Evolutionary conservation across 495 filamentous ascomycete species (phyloP).

Genomic region (Penicillium subrubescens): DNA sequence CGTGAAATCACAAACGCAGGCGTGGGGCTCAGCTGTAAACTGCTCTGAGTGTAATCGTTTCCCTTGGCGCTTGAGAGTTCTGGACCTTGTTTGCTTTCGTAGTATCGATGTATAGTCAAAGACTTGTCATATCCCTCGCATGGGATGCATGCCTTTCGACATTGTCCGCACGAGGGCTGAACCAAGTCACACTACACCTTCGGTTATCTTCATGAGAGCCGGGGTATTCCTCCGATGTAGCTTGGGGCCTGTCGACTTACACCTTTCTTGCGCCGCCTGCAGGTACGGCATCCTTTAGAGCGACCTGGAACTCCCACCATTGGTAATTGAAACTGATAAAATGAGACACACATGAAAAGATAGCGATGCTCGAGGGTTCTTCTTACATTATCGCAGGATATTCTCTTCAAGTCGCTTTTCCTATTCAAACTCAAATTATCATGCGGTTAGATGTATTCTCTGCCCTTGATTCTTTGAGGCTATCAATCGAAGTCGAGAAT

Average conservation of each 20-base stretch:
- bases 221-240: not conserved
- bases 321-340: not conserved
- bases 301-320: slow-evolving; percentile 16
- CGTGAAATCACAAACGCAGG: not conserved
- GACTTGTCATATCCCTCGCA: slow-evolving; percentile 8
- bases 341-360: not conserved
- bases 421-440: not conserved
- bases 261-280: slow-evolving; percentile 17
- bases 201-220: not conserved
- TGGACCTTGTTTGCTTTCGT: not conserved
- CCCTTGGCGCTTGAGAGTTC: not conserved
- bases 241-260: slow-evolving; percentile 1
- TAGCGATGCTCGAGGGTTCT: not conserved
- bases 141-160: slow-evolving; percentile 12
- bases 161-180: slow-evolving; percentile 11
- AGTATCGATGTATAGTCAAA: slow-evolving; percentile 3
- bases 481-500: not conserved
- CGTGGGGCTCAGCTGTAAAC: not conserved
- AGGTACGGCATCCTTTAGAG: slow-evolving; percentile 13
- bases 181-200: slow-evolving; percentile 9
- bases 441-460: not conserved
- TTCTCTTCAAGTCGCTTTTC: not conserved
- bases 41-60: not conserved
- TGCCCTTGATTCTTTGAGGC: not conserved
- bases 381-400: not conserved